These are phyloP conservation scores for Heliamphora exappendiculata DNA, from an alignment of 148 eudicot species.

Conservation along the genomic window DNA sequence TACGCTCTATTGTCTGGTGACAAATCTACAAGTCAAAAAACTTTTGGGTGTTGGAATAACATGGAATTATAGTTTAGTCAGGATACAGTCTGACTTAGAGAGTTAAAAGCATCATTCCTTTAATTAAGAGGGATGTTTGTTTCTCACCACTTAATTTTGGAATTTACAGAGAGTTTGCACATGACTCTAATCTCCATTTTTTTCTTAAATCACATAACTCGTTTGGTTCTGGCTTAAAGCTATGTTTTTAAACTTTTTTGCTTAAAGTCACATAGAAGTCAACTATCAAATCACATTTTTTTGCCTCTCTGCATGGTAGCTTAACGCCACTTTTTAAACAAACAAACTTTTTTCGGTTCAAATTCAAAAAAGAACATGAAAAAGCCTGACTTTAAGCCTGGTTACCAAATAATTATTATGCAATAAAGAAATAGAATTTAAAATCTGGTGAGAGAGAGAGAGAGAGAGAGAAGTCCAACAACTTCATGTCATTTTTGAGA, in stretches of 20 bases:
- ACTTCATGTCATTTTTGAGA: not conserved
- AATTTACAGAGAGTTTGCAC: not conserved
- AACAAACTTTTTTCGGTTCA: too few relatives aligned
- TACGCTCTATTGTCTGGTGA: not conserved
- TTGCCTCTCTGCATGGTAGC: too few relatives aligned
- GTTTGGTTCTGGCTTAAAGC: too few relatives aligned
- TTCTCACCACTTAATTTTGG: not conserved
- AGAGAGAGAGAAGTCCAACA: not conserved
- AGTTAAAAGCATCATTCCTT: not conserved
- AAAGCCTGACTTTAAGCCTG: too few relatives aligned
- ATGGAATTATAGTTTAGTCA: not conserved
- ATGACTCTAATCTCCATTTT: not conserved
- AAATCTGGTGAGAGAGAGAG: not conserved
- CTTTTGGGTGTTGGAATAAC: not conserved
- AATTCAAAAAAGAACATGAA: too few relatives aligned
- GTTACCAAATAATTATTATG: too few relatives aligned
- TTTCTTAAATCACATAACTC: not conserved
- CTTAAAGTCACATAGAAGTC: too few relatives aligned
- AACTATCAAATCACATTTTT: too few relatives aligned
- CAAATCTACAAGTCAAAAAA: not conserved
- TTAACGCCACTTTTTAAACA: too few relatives aligned
- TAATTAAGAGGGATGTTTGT: not conserved
- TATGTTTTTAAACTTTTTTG: too few relatives aligned
- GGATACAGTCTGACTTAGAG: too few relatives aligned
- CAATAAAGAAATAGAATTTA: not conserved